Conservation (phyloP, 768 basidiomycete species). For the Tubosaeta sp. region DNA sequence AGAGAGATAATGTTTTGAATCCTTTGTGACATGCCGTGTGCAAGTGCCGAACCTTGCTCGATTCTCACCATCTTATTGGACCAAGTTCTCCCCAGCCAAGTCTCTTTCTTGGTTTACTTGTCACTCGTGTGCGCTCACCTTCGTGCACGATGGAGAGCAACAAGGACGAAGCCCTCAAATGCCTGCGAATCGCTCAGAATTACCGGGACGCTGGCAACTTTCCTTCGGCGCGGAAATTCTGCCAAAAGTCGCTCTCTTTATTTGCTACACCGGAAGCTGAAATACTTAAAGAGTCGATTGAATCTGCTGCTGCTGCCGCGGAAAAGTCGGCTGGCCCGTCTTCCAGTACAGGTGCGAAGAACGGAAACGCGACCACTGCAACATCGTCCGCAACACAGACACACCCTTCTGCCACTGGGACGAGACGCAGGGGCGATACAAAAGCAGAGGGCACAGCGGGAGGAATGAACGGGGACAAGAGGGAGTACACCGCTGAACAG, state of each 20-base stretch:
- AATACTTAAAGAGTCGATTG: conserved; percentile 62
- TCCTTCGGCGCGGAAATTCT: conserved; percentile 81
- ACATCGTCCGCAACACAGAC: conserved; percentile 57
- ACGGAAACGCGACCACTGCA: conserved; percentile 33
- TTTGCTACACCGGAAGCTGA: conserved; percentile 76
- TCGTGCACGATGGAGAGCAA: conserved; percentile 68
- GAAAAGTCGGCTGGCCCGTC: conserved; percentile 38
- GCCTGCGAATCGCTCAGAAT: conserved; percentile 72
- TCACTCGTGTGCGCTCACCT: conserved; percentile 5
- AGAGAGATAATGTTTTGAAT: background rate
- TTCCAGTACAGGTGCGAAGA: conserved; percentile 30
- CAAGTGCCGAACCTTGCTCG: conserved; percentile 8
- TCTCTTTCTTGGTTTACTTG: conserved; percentile 1
- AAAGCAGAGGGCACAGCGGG: conserved; percentile 48
- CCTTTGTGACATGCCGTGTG: conserved; percentile 5
- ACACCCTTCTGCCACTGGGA: conserved; percentile 70
- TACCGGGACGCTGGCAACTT: conserved; percentile 70
- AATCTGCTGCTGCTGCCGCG: conserved; percentile 43
- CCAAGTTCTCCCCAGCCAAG: conserved; percentile 1
- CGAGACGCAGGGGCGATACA: conserved; percentile 54
- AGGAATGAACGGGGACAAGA: conserved; percentile 66
- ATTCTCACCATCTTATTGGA: conserved; percentile 24
- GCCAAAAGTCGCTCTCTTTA: conserved; percentile 79
- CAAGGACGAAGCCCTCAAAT: conserved; percentile 84
- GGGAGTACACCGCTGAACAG: conserved; percentile 87